Evolutionary conservation across 768 basidiomycete genomes (phyloP).

Genomic region (Glaciozyma martinii): DNA sequence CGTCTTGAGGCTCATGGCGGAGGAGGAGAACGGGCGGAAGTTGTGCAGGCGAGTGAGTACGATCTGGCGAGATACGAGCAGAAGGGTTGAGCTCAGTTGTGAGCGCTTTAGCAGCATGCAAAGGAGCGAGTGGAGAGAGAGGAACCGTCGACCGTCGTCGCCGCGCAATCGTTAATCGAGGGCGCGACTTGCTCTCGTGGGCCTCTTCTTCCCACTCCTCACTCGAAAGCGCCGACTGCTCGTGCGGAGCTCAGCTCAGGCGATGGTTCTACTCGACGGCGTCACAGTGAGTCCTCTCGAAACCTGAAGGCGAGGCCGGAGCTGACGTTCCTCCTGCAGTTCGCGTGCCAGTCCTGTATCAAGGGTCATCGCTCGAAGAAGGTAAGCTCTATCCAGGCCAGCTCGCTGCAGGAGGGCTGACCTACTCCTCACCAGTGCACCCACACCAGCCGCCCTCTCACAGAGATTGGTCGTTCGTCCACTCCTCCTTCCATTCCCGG

Average conservation of each 20-base stretch:
- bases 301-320: neutral
- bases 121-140: neutral
- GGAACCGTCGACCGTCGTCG: no score
- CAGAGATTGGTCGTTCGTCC: constrained; percentile 27
- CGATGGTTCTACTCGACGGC: constrained; percentile 26
- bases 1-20: constrained; percentile 42
- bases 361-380: constrained; percentile 26
- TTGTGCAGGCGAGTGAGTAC: neutral
- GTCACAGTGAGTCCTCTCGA: constrained; percentile 1
- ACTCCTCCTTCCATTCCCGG: no score
- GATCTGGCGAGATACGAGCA: neutral
- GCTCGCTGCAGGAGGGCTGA: neutral
- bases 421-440: constrained; percentile 8
- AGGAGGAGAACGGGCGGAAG: constrained; percentile 9
- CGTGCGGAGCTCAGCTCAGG: neutral
- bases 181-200: no score
- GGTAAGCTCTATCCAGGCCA: neutral
- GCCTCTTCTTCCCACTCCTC: neutral
- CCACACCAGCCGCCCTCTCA: constrained; percentile 20
- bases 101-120: neutral
- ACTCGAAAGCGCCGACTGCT: neutral
- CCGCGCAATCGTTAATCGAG: no score
- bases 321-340: neutral
- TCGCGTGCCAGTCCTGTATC: constrained; percentile 28
- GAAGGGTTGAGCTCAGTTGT: neutral